A percentile compares a stretch with the other conserved stretches of the same genome.
These are phyloP conservation scores for Inonotus obliquus DNA, from an alignment of 1,284 basidiomycete genomes.

Conservation along the genomic window DNA sequence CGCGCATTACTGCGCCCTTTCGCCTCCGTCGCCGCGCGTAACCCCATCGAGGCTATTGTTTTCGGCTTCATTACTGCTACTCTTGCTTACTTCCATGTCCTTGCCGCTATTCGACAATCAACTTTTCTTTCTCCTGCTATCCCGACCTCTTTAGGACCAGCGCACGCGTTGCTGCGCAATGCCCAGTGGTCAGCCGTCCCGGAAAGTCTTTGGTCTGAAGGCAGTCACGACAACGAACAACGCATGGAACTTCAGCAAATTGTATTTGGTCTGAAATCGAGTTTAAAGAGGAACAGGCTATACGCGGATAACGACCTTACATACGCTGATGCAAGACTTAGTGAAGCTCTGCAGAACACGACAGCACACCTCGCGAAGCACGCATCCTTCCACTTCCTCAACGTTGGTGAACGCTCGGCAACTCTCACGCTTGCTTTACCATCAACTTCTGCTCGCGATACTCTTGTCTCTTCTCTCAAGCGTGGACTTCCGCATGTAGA, in stretches of 20 bases:
- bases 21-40: constrained; percentile 23
- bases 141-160: constrained; percentile 43
- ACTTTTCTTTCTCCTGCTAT: constrained; percentile 28
- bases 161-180: constrained; percentile 44
- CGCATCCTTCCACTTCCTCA: constrained; percentile 16
- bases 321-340: constrained; percentile 2
- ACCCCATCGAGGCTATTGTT: constrained; percentile 50
- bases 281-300: constrained; percentile 26
- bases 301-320: constrained; percentile 23
- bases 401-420: constrained; percentile 17
- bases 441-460: constrained; percentile 27
- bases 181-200: constrained; percentile 46
- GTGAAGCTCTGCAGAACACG: constrained; percentile 9
- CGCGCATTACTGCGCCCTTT: constrained; percentile 26
- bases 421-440: constrained; percentile 24
- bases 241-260: constrained; percentile 63
- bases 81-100: constrained; percentile 59
- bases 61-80: constrained; percentile 56
- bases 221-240: constrained; percentile 16
- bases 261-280: constrained; percentile 48
- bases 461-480: constrained; percentile 34
- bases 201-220: constrained; percentile 43
- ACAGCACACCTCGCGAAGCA: constrained; percentile 12
- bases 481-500: constrained; percentile 52
- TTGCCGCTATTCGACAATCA: constrained; percentile 50